Evolutionary conservation across 805 yeast genomes (phyloP), one percentile per base, ranked within the genome.

Genomic region (Yueomyces sinensis): DNA sequence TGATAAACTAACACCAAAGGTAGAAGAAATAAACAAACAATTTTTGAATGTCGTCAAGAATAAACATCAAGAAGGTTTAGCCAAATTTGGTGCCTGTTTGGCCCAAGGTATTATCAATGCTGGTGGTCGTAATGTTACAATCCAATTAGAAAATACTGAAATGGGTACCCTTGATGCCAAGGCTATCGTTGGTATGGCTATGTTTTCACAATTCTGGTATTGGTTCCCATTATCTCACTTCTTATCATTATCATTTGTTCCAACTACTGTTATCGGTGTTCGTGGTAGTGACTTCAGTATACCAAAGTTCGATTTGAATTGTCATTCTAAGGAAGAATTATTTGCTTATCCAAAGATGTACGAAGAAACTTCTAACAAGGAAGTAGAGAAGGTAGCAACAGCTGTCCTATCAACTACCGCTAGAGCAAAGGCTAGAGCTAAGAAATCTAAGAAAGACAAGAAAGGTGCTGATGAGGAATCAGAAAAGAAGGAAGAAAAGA

Each of bases 51-150:
- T 82, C n/a, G 72, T 89, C 37, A 64, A 77, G 18, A 82, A 79
- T 50, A 91, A 89, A 59, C 93, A 83, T 48, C 96, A 89, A 59
- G 98, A 89, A 60, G 94, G 95, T 3, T 71, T 91, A 59, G 95
- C 97, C 28, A 87, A 86, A 62, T 91, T 89, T 61, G 98, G 98
- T 54, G 96, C 97, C 22, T 83, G 96, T 14, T 63, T 91, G 33
- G 89, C 95, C 13, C 96, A 89, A 63, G 98, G 98, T 58, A 89
- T 91, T 43, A 77, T 91, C 55, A 96, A 91, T 62, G 98, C 97
- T 9, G 96, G 98, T 60, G 98, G 98, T 11, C 76, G 97, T 54
- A 91, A 91, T 50, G 94, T 82, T n/a, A 86, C 97, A 0, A 86
- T 91, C 43, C 81, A 81, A 46, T 66, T 89, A 33, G 96, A 91